phyloP scores from a whole-genome alignment of 768 basidiomycete genomes.

The Suillus plorans region DNA sequence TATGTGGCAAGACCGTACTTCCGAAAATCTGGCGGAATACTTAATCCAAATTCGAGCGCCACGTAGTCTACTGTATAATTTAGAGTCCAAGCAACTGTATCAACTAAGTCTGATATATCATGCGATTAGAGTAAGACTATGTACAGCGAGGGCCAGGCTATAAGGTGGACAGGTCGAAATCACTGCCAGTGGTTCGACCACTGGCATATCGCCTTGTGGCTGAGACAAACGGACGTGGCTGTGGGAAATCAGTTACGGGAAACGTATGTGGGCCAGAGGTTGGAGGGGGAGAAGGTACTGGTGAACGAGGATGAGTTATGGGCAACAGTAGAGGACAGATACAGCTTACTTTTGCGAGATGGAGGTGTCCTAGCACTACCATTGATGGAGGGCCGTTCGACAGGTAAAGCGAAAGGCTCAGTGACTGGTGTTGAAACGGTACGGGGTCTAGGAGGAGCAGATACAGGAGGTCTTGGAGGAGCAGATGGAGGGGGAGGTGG shows the following conservation, averaged over 20 bases:
- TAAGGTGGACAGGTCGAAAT: constrained; percentile 55
- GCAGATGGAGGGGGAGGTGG: constrained; percentile 17
- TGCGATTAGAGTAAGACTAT: background rate
- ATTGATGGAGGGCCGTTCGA: constrained; percentile 13
- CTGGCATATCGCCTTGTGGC: constrained; percentile 57
- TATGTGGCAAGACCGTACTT: background rate
- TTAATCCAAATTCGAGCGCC: background rate
- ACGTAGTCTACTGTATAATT: background rate
- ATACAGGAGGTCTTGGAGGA: constrained; percentile 8
- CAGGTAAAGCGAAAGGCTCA: constrained; percentile 18
- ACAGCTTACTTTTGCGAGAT: constrained; percentile 47
- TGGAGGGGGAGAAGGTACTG: constrained; percentile 60
- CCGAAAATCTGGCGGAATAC: background rate
- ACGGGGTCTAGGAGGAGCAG: constrained; percentile 22
- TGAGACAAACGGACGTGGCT: constrained; percentile 62
- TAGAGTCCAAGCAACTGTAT: background rate
- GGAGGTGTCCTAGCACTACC: constrained; percentile 33
- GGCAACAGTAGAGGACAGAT: background rate
- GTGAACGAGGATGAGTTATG: constrained; percentile 14
- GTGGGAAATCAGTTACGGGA: constrained; percentile 76
- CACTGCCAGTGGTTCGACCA: constrained; percentile 67
- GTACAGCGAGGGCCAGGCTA: constrained; percentile 9
- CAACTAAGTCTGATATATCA: background rate
- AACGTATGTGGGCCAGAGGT: constrained; percentile 69
- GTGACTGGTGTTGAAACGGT: constrained; percentile 25